phyloP scores from a whole-genome alignment of 208 protist genomes.

The Acanthamoeba healyi region DNA sequence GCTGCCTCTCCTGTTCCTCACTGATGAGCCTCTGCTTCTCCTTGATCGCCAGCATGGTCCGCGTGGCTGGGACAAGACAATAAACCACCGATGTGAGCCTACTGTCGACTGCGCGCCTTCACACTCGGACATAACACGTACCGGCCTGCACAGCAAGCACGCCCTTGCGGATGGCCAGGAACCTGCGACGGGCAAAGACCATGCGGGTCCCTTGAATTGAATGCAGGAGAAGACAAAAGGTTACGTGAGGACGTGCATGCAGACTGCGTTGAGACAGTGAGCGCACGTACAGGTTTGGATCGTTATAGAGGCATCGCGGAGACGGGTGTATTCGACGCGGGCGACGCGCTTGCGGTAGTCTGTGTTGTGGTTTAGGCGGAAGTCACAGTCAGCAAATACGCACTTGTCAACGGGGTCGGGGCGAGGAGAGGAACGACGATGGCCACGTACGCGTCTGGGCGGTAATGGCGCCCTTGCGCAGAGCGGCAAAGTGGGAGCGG shows the following conservation, averaged over 20 bases:
- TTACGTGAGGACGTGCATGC: not conserved
- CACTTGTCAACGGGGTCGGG: too few relatives aligned
- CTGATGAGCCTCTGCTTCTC: conserved; percentile 32
- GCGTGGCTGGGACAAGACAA: not conserved
- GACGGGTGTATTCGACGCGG: conserved; percentile 27
- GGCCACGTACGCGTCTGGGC: conserved; percentile 56
- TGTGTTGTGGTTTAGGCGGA: not conserved
- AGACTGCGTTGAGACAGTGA: not conserved
- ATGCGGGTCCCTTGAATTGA: conserved; percentile 74
- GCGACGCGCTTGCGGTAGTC: conserved; percentile 22
- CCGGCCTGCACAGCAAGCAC: conserved; percentile 39
- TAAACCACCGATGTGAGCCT: too few relatives aligned
- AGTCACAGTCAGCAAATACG: not conserved
- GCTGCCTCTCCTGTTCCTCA: conserved; percentile 63
- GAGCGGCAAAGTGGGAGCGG: conserved; percentile 18
- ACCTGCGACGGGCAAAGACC: conserved; percentile 34
- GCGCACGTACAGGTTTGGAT: conserved; percentile 59
- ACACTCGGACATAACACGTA: too few relatives aligned
- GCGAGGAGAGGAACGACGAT: too few relatives aligned
- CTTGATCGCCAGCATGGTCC: conserved; percentile 65
- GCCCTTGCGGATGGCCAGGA: conserved; percentile 27
- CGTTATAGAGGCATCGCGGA: conserved; percentile 41
- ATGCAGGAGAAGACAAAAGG: not conserved
- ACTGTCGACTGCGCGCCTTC: too few relatives aligned
- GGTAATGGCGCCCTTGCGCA: conserved; percentile 34